These are phyloP conservation scores for Recurvomyces mirabilis DNA, from an alignment of 495 filamentous ascomycete genomes.

Conservation along the genomic window DNA sequence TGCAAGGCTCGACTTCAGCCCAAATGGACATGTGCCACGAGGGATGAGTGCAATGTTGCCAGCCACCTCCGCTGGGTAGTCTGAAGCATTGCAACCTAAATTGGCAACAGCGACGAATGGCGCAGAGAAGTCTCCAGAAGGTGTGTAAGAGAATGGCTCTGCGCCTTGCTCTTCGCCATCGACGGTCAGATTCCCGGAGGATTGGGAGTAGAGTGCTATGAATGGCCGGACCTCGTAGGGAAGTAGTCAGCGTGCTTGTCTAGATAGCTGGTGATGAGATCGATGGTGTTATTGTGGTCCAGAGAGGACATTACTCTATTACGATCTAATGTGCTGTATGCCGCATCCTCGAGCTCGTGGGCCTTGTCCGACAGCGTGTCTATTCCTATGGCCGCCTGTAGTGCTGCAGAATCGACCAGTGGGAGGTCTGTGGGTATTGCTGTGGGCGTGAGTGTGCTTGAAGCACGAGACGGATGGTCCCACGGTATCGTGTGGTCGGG, in stretches of 20 bases:
- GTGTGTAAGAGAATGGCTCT: slow-evolving; percentile 36
- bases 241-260: too few species aligned
- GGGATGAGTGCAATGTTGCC: slow-evolving; percentile 52
- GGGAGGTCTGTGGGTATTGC: too few species aligned
- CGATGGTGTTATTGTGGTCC: neutral
- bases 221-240: slow-evolving; percentile 50
- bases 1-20: slow-evolving; percentile 47
- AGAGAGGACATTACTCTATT: neutral
- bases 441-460: too few species aligned
- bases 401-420: neutral
- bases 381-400: neutral
- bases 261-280: too few species aligned
- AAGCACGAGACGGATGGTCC: too few species aligned
- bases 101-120: slow-evolving; percentile 40
- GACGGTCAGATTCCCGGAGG: slow-evolving; percentile 25
- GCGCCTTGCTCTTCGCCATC: slow-evolving; percentile 25
- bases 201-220: slow-evolving; percentile 30
- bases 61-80: slow-evolving; percentile 44
- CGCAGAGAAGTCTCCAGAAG: slow-evolving; percentile 37
- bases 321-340: neutral
- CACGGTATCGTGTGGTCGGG: too few species aligned
- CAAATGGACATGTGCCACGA: slow-evolving; percentile 52
- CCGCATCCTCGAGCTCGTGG: neutral
- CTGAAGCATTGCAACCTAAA: slow-evolving; percentile 44
- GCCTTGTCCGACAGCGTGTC: neutral